Conservation (phyloP, 2,329 filamentous ascomycete species). For the Scedosporium aurantiacum region DNA sequence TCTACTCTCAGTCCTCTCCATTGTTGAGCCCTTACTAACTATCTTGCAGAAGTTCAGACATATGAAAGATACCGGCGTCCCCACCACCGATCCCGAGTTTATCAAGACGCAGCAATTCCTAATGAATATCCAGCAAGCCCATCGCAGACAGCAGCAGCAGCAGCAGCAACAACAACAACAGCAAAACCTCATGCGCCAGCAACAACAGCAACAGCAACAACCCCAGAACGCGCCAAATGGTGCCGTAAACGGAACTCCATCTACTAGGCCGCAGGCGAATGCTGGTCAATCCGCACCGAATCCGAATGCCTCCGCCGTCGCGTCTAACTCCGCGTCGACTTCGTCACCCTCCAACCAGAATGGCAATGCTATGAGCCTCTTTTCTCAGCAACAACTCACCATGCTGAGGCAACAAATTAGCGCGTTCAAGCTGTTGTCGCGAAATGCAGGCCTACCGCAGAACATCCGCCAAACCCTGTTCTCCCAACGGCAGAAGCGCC, state of each 20-base stretch:
- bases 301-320: not conserved
- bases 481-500: constrained; percentile 56
- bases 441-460: constrained; percentile 71
- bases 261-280: constrained; percentile 20
- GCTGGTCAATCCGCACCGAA: constrained; percentile 15
- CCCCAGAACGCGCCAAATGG: constrained; percentile 47
- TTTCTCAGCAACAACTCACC: constrained; percentile 67
- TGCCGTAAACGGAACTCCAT: constrained; percentile 35
- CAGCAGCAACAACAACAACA: constrained; percentile 21
- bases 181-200: constrained; percentile 30
- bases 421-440: constrained; percentile 82
- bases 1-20: no score
- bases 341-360: constrained; percentile 12
- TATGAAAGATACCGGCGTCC: constrained; percentile 78
- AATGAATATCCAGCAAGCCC: constrained; percentile 50
- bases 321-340: not conserved
- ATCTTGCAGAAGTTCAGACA: constrained; percentile 64
- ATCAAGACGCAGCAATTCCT: constrained; percentile 72
- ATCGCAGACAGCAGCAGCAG: constrained; percentile 42
- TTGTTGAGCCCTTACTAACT: not conserved
- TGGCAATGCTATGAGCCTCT: constrained; percentile 39
- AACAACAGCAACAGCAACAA: constrained; percentile 30
- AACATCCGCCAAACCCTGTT: constrained; percentile 77
- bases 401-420: constrained; percentile 77
- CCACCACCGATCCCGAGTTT: constrained; percentile 75